Evolutionary conservation across 148 eudicot species (phyloP).

Genomic region (Chenopodium suecicum): DNA sequence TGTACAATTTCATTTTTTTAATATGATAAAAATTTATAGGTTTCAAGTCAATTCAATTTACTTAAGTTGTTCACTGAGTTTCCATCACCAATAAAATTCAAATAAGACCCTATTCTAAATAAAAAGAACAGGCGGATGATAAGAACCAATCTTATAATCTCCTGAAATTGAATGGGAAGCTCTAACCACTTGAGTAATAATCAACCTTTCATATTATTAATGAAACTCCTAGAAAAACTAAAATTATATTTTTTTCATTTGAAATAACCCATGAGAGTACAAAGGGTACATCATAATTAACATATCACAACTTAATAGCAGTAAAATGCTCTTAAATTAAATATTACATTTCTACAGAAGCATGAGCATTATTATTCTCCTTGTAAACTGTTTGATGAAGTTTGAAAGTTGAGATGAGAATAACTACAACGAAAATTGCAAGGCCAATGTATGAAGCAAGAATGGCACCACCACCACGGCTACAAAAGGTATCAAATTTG

Average conservation of each 20-base stretch:
- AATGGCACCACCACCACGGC: slow-evolving; percentile 55
- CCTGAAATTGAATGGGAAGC: too few species aligned
- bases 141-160: too few species aligned
- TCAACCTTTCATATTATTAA: too few species aligned
- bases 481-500: slow-evolving; percentile 55
- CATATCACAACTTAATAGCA: not conserved
- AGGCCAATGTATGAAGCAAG: slow-evolving; percentile 57
- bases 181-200: too few species aligned
- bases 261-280: not conserved
- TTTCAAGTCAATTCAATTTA: too few species aligned
- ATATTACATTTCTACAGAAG: slow-evolving; percentile 8
- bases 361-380: slow-evolving; percentile 3
- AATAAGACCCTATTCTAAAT: too few species aligned
- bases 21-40: too few species aligned
- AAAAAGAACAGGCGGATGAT: too few species aligned
- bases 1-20: too few species aligned
- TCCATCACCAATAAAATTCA: too few species aligned
- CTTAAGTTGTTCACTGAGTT: too few species aligned
- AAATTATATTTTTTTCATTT: not conserved
- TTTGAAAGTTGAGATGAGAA: slow-evolving; percentile 21
- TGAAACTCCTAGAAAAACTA: too few species aligned
- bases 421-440: slow-evolving; percentile 15
- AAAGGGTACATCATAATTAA: not conserved
- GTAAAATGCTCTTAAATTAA: not conserved
- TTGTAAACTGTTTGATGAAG: slow-evolving; percentile 3